phyloP scores from a whole-genome alignment of 352 stramenopile species.

The Phytophthora boehmeriae region DNA sequence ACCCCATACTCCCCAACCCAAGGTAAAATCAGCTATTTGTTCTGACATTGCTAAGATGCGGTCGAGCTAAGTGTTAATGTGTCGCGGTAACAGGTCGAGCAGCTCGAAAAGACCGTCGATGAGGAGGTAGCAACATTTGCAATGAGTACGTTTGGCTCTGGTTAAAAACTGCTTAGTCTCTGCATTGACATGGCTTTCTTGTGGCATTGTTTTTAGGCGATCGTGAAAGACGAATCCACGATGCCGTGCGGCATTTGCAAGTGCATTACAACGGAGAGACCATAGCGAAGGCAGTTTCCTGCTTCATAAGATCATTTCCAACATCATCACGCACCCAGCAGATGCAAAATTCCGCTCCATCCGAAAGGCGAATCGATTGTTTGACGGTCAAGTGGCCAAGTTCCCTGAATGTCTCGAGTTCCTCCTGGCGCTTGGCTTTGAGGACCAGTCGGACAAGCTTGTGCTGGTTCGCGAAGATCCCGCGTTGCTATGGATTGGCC shows the following conservation, averaged over 20 bases:
- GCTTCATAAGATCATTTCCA: slow-evolving; percentile 75
- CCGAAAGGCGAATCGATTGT: slow-evolving; percentile 69
- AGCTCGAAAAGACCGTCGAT: slow-evolving; percentile 17
- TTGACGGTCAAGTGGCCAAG: slow-evolving; percentile 48
- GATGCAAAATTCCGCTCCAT: slow-evolving; percentile 73
- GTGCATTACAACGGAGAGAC: slow-evolving; percentile 33
- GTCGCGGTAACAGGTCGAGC: background rate
- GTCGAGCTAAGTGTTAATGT: background rate
- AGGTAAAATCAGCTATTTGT: slow-evolving; percentile 1
- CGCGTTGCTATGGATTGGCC: slow-evolving; percentile 73
- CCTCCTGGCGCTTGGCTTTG: slow-evolving; percentile 65
- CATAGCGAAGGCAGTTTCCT: slow-evolving; percentile 43
- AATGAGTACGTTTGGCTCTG: slow-evolving; percentile 43
- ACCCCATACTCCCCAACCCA: background rate
- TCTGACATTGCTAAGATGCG: background rate
- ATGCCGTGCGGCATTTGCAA: slow-evolving; percentile 46
- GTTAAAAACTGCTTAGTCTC: background rate
- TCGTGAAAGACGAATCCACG: slow-evolving; percentile 58
- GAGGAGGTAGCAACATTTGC: slow-evolving; percentile 39
- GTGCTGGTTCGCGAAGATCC: slow-evolving; percentile 65
- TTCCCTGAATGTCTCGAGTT: slow-evolving; percentile 74
- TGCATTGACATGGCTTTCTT: slow-evolving; percentile 9
- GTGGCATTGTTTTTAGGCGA: slow-evolving; percentile 37
- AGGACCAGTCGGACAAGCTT: slow-evolving; percentile 60
- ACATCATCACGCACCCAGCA: slow-evolving; percentile 63